These are phyloP conservation scores for Penicillium sp. DNA, from an alignment of 2,329 filamentous ascomycete species.

Conservation along the genomic window DNA sequence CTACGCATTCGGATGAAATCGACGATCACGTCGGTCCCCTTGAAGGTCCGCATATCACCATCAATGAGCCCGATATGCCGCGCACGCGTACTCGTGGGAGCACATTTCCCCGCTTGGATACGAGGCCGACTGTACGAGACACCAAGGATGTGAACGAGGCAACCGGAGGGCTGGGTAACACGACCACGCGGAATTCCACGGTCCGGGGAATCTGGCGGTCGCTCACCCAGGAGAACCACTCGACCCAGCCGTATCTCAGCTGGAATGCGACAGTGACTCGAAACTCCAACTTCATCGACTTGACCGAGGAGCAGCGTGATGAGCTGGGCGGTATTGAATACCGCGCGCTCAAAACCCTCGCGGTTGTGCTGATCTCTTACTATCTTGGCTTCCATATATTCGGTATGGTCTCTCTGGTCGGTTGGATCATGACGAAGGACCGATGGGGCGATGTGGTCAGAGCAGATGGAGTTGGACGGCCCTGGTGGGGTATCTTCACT, in stretches of 20 bases:
- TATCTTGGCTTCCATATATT: slow-evolving; percentile 78
- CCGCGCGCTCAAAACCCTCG: slow-evolving; percentile 79
- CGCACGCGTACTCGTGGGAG: slow-evolving; percentile 32
- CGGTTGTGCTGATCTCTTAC: slow-evolving; percentile 70
- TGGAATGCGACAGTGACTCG: slow-evolving; percentile 88
- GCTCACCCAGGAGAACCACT: slow-evolving; percentile 36
- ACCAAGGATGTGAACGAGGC: slow-evolving; percentile 29
- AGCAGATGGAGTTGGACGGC: slow-evolving; percentile 55
- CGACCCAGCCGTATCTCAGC: slow-evolving; percentile 80
- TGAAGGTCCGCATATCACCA: slow-evolving; percentile 42
- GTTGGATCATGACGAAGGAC: slow-evolving; percentile 67
- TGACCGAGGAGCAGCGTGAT: slow-evolving; percentile 86
- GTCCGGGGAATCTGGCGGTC: slow-evolving; percentile 33
- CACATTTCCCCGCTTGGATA: slow-evolving; percentile 38
- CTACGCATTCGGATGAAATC: slow-evolving; percentile 16
- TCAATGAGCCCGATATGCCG: slow-evolving; percentile 43
- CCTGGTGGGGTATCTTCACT: slow-evolving; percentile 92
- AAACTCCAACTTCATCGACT: slow-evolving; percentile 85
- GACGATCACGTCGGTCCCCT: slow-evolving; percentile 24
- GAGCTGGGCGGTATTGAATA: slow-evolving; percentile 97
- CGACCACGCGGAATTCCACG: slow-evolving; percentile 26
- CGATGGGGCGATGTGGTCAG: slow-evolving; percentile 63
- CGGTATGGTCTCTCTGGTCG: slow-evolving; percentile 65
- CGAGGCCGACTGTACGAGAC: slow-evolving; percentile 31
- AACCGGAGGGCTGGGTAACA: slow-evolving; percentile 19